Conservation (phyloP, 116 monocot genomes). For the Posidonia oceanica region DNA sequence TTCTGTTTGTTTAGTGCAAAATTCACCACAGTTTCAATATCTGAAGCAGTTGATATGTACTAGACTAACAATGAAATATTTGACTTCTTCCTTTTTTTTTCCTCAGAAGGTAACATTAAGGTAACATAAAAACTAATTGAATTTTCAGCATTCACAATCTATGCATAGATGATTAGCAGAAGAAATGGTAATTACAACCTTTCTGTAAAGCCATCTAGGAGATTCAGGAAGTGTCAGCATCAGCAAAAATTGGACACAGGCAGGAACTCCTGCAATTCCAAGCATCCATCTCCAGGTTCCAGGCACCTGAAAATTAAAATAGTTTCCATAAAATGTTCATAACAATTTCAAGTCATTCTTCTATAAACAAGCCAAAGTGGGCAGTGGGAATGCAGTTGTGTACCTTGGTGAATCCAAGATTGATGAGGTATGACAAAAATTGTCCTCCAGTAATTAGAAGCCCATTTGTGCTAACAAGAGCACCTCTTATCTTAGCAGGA, state of each 20-base stretch:
- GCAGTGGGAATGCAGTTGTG: not conserved
- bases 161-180: not conserved
- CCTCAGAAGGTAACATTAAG: not conserved
- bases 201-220: slow-evolving; percentile 81
- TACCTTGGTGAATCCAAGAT: slow-evolving; percentile 84
- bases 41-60: no score
- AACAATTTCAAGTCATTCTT: not conserved
- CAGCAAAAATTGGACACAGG: slow-evolving; percentile 54
- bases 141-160: not conserved
- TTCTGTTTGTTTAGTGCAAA: slow-evolving; percentile 14
- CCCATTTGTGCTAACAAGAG: slow-evolving; percentile 76
- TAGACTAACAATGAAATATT: no score
- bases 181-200: slow-evolving; percentile 21
- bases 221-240: slow-evolving; percentile 83
- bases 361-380: not conserved
- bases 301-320: slow-evolving; percentile 25
- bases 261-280: slow-evolving; percentile 75
- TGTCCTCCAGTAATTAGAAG: slow-evolving; percentile 81
- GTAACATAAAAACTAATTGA: not conserved
- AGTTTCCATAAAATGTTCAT: not conserved
- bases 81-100: not conserved
- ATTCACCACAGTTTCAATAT: not conserved
- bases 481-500: slow-evolving; percentile 68
- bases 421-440: slow-evolving; percentile 70
- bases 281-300: slow-evolving; percentile 98